Percentiles rank a stretch among this genome's conserved stretches.
Evolutionary conservation across 768 basidiomycete species (phyloP).

Genomic region (Panaeolus papilionaceus): DNA sequence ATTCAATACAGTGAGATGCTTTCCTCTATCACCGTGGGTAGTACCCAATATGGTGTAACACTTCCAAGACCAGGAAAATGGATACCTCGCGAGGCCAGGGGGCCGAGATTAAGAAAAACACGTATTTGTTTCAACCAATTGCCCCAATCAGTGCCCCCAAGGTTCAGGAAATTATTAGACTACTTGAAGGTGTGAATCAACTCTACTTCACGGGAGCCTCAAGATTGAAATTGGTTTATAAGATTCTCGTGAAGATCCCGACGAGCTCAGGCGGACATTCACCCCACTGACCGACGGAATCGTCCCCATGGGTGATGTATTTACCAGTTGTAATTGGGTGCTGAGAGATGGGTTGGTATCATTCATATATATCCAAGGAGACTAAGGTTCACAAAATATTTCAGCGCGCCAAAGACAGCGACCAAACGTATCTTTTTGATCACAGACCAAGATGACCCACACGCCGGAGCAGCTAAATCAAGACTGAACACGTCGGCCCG

Average conservation of each 20-base stretch:
- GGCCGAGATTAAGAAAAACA: conserved; percentile 72
- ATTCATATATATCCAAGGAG: neutral
- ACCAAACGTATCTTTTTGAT: conserved; percentile 94
- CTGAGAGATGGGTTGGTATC: conserved; percentile 80
- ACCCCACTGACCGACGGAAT: conserved; percentile 64
- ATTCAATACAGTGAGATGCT: conserved; percentile 83
- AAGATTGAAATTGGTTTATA: conserved; percentile 25
- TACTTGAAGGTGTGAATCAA: conserved; percentile 71
- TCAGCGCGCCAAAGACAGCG: conserved; percentile 84
- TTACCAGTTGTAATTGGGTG: conserved; percentile 90
- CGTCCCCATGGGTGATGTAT: conserved; percentile 86
- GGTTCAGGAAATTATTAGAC: conserved; percentile 77
- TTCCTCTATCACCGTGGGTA: conserved; percentile 9
- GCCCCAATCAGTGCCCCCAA: conserved; percentile 78
- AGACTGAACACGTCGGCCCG: conserved; percentile 72
- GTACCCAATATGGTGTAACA: conserved; percentile 9
- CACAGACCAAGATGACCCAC: conserved; percentile 88
- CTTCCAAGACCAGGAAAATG: conserved; percentile 48
- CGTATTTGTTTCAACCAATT: conserved; percentile 79
- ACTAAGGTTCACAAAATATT: neutral
- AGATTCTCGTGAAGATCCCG: conserved; percentile 74
- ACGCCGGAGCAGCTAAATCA: conserved; percentile 56
- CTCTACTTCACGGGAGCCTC: neutral
- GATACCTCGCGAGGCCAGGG: conserved; percentile 45
- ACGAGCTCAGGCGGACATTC: conserved; percentile 61